Base-by-base conservation (phyloP, 352 stramenopile genomes). In the Pythium guiyangense region DNA sequence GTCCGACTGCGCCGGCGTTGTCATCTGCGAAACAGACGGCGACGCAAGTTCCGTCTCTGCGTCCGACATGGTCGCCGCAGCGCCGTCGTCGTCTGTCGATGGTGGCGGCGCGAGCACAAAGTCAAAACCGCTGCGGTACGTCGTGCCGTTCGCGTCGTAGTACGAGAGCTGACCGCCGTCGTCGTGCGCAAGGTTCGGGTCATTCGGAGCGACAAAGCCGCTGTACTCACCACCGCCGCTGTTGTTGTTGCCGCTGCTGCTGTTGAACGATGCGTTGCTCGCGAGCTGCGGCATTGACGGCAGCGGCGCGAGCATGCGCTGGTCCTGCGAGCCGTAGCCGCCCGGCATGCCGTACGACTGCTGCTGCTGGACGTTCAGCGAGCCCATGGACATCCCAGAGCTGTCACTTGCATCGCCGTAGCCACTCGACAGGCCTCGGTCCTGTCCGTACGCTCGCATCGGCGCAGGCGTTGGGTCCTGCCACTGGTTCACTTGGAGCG, bases 1-100 rank as follows among this genome's bases (percentile, higher is more conserved):
- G 53, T 91, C 78, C n/a, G 78, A 91, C 31, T 85, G 75, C 10
- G 66, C 66, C 46, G 80, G 80, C 43, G 78, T 91, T 11, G 74
- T 91, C 57, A 80, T 57, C 62, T 91, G 80, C 18, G 80, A 91
- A 11, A 88, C 71, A 5, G 80, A 85, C 9, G 67, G 70, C 12
- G 69, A 77, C 34, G 73, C 79, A 11, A 65, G 62, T 31, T 89
- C 77, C 4, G 79, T 90, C 50, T 90, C 77, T n/a, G 77, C 71
- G 53, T 86, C 75, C 9, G 70, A 71, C 44, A 84, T 60, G 2
- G 52, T 57, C 29, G 48, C 17, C 26, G 31, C 37, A 17, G 47
- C 46, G 15, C 54, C 55, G 52, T 18, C 50, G 4, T 49, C 53
- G 45, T 8, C 14, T 17, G 15, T 54, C 4, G 49, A 40, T 6